phyloP scores from a whole-genome alignment of 441 rosid genomes.

The Erodium moschatum region DNA sequence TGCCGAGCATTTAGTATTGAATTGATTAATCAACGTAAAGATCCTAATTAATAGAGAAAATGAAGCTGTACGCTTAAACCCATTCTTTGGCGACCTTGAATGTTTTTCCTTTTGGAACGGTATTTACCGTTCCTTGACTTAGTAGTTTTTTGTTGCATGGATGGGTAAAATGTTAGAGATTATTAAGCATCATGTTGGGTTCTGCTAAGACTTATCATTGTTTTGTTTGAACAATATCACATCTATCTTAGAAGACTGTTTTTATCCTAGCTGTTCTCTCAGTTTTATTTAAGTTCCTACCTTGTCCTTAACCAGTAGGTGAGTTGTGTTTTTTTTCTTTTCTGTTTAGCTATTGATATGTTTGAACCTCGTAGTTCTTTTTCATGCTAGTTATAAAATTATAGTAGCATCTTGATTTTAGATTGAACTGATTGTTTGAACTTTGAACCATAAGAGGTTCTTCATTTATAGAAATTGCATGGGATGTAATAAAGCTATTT shows the following conservation, averaged over 20 bases:
- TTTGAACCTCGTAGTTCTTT: background rate
- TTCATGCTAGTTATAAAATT: background rate
- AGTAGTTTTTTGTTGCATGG: background rate
- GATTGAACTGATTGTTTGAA: background rate
- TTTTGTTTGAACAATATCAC: background rate
- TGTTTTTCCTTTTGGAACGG: background rate
- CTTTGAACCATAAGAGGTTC: background rate
- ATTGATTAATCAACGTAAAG: background rate
- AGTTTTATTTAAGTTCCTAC: too few relatives aligned
- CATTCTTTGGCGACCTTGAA: background rate
- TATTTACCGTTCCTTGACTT: background rate
- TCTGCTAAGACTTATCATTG: background rate
- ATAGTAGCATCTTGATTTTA: background rate
- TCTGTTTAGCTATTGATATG: background rate
- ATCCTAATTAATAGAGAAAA: background rate
- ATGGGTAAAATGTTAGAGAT: background rate
- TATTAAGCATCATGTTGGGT: slow-evolving; percentile 2
- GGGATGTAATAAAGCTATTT: background rate
- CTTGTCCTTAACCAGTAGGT: too few relatives aligned
- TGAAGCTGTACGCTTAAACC: background rate
- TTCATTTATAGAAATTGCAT: background rate
- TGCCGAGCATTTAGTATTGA: background rate
- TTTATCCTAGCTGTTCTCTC: background rate
- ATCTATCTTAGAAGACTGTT: background rate
- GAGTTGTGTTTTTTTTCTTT: too few relatives aligned